phyloP scores from a whole-genome alignment of 202 grass and related monocot species.

The Hordeum pubiflorum region DNA sequence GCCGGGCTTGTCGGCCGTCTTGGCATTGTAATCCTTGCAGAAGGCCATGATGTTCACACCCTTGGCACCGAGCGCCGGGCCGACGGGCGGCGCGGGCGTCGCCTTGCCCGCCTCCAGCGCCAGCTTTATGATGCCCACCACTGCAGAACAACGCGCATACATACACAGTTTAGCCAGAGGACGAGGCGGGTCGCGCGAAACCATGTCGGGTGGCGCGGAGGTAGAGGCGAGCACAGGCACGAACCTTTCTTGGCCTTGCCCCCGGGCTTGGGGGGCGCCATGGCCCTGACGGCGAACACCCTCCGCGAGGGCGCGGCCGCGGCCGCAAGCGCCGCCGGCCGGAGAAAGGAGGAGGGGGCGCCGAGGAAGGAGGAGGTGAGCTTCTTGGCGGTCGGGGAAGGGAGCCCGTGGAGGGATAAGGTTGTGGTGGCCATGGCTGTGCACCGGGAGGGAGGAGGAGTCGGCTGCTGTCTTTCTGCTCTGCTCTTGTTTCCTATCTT shows the following conservation, averaged over 20 bases:
- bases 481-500: constrained; percentile 30
- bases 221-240: background rate
- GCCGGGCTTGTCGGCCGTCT: constrained; percentile 82
- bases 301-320: constrained; percentile 15
- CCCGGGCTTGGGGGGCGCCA: constrained; percentile 72
- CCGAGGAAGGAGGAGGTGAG: constrained; percentile 52
- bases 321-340: constrained; percentile 15
- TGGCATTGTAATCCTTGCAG: constrained; percentile 99
- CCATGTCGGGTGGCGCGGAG: background rate
- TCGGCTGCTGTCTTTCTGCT: background rate
- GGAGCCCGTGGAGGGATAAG: constrained; percentile 43
- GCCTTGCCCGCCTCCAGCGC: constrained; percentile 94
- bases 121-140: constrained; percentile 68
- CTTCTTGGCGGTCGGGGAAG: constrained; percentile 37
- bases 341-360: constrained; percentile 25
- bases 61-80: constrained; percentile 84
- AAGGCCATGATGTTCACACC: constrained; percentile 96
- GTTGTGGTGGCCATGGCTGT: constrained; percentile 59
- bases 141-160: constrained; percentile 20
- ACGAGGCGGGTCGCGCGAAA: background rate
- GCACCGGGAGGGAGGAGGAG: background rate
- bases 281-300: constrained; percentile 56
- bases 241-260: constrained; percentile 81
- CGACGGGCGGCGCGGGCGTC: constrained; percentile 88
- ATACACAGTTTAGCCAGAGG: background rate